Conservation (phyloP, 2,329 filamentous ascomycete genomes). For the Aspergillus udagawae region DNA sequence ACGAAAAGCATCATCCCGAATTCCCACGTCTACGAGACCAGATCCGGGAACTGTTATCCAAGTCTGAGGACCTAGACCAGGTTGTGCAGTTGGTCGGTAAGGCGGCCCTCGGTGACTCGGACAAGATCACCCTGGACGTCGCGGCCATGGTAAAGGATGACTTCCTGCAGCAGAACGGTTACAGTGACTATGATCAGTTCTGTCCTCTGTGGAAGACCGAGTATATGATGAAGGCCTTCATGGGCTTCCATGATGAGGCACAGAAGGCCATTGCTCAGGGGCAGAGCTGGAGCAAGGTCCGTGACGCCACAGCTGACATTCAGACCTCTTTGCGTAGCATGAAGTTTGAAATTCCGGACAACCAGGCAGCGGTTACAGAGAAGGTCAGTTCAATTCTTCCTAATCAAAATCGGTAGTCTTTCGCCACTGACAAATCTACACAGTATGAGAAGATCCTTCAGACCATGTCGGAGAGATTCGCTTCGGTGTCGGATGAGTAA, state of each 20-base stretch:
- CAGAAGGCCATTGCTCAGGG: slow-evolving; percentile 93
- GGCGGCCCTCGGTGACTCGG: slow-evolving; percentile 87
- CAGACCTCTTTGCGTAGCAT: slow-evolving; percentile 81
- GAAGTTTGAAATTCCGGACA: slow-evolving; percentile 92
- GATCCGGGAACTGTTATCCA: slow-evolving; percentile 88
- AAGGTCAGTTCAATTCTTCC: slow-evolving; percentile 57
- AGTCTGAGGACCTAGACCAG: slow-evolving; percentile 96
- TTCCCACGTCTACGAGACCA: slow-evolving; percentile 91
- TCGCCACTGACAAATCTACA: slow-evolving; percentile 36
- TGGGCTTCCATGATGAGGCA: slow-evolving; percentile 94
- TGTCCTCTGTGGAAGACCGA: slow-evolving; percentile 99
- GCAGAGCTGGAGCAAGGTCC: slow-evolving; percentile 86
- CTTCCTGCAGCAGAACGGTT: slow-evolving; percentile 98
- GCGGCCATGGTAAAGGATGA: slow-evolving; percentile 93
- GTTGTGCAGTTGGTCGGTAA: slow-evolving; percentile 98
- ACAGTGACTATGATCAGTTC: slow-evolving; percentile 98
- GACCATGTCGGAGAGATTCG: slow-evolving; percentile 95
- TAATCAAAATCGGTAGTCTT: slow-evolving; percentile 3
- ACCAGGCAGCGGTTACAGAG: slow-evolving; percentile 75
- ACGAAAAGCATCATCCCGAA: slow-evolving; percentile 88
- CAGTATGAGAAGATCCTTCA: slow-evolving; percentile 91
- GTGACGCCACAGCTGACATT: slow-evolving; percentile 83
- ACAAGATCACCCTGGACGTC: slow-evolving; percentile 97
- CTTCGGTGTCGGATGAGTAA: slow-evolving; percentile 91
- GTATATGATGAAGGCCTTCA: slow-evolving; percentile 99